Conservation (phyloP, 2,329 filamentous ascomycete genomes). For the Westerdykella aurantiaca region DNA sequence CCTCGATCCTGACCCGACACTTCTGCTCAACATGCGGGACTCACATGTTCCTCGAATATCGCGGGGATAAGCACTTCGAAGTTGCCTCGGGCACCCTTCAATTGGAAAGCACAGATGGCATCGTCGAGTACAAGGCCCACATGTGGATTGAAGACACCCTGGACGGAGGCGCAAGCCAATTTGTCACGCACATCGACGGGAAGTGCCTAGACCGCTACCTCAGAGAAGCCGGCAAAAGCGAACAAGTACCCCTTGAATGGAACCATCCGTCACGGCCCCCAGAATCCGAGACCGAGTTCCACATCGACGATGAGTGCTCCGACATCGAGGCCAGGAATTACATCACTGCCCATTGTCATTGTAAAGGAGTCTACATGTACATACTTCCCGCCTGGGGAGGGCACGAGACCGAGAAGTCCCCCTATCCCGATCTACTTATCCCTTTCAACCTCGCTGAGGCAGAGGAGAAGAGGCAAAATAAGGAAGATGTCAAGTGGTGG, state of each 20-base stretch:
- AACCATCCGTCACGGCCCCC: slow-evolving; percentile 1
- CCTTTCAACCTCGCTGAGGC: slow-evolving; percentile 11
- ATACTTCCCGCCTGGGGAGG: slow-evolving; percentile 30
- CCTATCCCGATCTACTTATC: slow-evolving; percentile 37
- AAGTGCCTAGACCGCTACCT: slow-evolving; percentile 14
- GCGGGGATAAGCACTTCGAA: slow-evolving; percentile 21
- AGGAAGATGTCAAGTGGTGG: slow-evolving; percentile 19
- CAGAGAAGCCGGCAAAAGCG: slow-evolving; percentile 14
- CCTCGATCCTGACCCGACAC: slow-evolving; percentile 29
- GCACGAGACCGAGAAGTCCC: slow-evolving; percentile 30
- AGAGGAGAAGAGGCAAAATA: slow-evolving; percentile 6
- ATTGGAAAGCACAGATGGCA: slow-evolving; percentile 23
- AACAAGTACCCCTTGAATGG: slow-evolving; percentile 21
- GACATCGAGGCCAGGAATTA: slow-evolving; percentile 1
- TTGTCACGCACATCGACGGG: slow-evolving; percentile 37
- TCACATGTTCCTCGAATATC: slow-evolving; percentile 41
- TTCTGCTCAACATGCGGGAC: slow-evolving; percentile 44
- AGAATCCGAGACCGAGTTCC: background rate
- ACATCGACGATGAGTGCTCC: too few species aligned
- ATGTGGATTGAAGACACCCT: slow-evolving; percentile 48
- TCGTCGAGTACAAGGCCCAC: slow-evolving; percentile 34
- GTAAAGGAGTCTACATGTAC: slow-evolving; percentile 42
- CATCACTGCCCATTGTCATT: slow-evolving; percentile 42
- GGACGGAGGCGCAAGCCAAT: slow-evolving; percentile 49
- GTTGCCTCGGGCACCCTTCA: slow-evolving; percentile 41